These are phyloP conservation scores for Pyrrhoderma lamaoense DNA, from an alignment of 1,284 basidiomycete species.

Conservation along the genomic window DNA sequence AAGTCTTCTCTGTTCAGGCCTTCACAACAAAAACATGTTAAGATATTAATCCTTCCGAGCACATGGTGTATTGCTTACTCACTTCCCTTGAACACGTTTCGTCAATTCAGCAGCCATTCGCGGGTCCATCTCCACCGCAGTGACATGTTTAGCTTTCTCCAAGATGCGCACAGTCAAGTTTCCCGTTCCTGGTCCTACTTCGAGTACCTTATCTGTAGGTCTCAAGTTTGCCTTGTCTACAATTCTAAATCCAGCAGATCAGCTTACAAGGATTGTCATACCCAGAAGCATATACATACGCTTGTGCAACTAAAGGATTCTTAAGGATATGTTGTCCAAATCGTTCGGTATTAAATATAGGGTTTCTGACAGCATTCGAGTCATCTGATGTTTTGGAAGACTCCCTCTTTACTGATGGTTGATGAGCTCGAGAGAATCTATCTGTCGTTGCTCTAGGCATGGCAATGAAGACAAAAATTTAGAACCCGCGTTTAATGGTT, in stretches of 20 bases:
- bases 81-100: conserved; percentile 98
- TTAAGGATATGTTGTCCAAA: conserved; percentile 98
- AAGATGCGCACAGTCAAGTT: conserved; percentile 94
- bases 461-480: too few relatives aligned
- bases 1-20: conserved; percentile 91
- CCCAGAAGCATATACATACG: conserved; percentile 41
- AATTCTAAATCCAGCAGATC: conserved; percentile 44
- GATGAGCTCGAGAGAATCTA: conserved; percentile 71
- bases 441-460: conserved; percentile 93
- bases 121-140: conserved; percentile 97
- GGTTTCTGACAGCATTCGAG: conserved; percentile 56
- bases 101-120: conserved; percentile 97
- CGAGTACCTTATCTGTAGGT: conserved; percentile 92
- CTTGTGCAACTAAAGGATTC: conserved; percentile 85
- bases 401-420: conserved; percentile 60
- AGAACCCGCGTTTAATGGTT: too few relatives aligned
- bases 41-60: conserved; percentile 3
- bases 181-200: conserved; percentile 98
- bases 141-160: conserved; percentile 88
- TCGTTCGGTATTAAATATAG: conserved; percentile 87
- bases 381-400: conserved; percentile 37
- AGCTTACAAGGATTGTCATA: neutral
- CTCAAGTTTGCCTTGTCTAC: conserved; percentile 88
- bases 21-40: conserved; percentile 27
- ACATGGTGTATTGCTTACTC: conserved; percentile 34